Percentiles rank a stretch among this genome's conserved stretches.
These are phyloP conservation scores for Komagataella pastoris DNA, from an alignment of 805 yeast genomes.

Conservation along the genomic window DNA sequence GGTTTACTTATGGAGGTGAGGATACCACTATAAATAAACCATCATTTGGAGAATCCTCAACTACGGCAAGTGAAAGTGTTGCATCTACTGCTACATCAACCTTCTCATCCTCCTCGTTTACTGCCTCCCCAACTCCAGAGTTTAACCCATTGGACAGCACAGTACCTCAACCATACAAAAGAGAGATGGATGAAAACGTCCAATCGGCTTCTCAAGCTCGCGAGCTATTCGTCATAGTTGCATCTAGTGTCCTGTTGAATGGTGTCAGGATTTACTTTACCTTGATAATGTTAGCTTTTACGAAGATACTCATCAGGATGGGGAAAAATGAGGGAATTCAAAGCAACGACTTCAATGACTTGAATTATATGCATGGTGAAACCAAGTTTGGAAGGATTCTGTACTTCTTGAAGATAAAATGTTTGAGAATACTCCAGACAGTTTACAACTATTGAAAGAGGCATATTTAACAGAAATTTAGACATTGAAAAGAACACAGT, in stretches of 20 bases:
- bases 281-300: slow-evolving; percentile 43
- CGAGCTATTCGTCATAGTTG: slow-evolving; percentile 44
- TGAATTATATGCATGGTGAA: not conserved
- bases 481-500: not conserved
- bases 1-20: slow-evolving; percentile 33
- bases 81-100: not conserved
- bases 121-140: not conserved
- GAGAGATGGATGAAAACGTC: slow-evolving; percentile 17
- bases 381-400: not conserved
- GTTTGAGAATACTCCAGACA: not conserved
- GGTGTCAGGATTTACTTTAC: slow-evolving; percentile 46
- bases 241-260: slow-evolving; percentile 33
- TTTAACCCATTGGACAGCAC: not conserved
- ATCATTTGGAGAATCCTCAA: not conserved
- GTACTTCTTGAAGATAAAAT: not conserved
- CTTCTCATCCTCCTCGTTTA: not conserved
- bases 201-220: slow-evolving; percentile 53
- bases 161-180: slow-evolving; percentile 1
- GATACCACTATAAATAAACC: not conserved
- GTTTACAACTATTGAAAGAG: not conserved
- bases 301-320: slow-evolving; percentile 32
- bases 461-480: not conserved
- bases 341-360: slow-evolving; percentile 6
- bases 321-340: slow-evolving; percentile 20
- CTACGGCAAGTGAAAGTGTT: not conserved